A percentile compares a stretch with the other conserved stretches of the same genome.
These are phyloP conservation scores for Pseudoperonospora humuli DNA, from an alignment of 352 stramenopile genomes.

Conservation along the genomic window DNA sequence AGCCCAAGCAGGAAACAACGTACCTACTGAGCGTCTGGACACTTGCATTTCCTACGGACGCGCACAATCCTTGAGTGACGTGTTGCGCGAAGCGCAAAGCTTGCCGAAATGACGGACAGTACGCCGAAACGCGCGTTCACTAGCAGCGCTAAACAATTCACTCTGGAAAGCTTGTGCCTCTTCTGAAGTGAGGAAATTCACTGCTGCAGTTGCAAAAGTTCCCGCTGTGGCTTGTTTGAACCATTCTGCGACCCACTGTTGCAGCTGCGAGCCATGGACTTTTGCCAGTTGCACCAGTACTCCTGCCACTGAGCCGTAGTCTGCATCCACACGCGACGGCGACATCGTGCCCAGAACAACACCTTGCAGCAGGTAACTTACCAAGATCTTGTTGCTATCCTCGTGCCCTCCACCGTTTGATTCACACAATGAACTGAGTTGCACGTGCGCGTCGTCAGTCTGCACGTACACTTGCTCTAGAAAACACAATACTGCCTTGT, in stretches of 20 bases:
- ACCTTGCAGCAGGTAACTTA: constrained; percentile 51
- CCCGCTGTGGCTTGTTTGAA: constrained; percentile 41
- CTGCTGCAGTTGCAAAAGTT: constrained; percentile 26
- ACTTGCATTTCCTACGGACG: constrained; percentile 12
- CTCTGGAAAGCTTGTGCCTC: constrained; percentile 59
- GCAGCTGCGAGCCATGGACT: constrained; percentile 44
- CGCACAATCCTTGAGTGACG: constrained; percentile 30
- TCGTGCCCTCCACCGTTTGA: constrained; percentile 4
- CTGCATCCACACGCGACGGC: constrained; percentile 60
- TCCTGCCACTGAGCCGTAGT: constrained; percentile 69
- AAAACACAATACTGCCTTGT: constrained; percentile 91
- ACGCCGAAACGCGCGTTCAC: constrained; percentile 69
- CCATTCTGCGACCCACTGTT: constrained; percentile 57
- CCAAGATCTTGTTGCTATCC: constrained; percentile 38
- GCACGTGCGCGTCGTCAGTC: constrained; percentile 8
- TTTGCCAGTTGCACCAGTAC: constrained; percentile 69
- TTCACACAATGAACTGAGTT: constrained; percentile 19
- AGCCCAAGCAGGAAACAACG: background rate
- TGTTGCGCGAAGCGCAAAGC: constrained; percentile 70
- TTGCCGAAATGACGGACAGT: constrained; percentile 74
- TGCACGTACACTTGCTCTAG: constrained; percentile 57
- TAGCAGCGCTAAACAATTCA: constrained; percentile 48
- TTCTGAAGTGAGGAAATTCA: constrained; percentile 51
- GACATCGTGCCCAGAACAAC: constrained; percentile 58
- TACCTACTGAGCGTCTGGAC: background rate